Evolutionary conservation across 2,329 filamentous ascomycete species (phyloP).

Genomic region (Ceratocystis cacaofunesta): DNA sequence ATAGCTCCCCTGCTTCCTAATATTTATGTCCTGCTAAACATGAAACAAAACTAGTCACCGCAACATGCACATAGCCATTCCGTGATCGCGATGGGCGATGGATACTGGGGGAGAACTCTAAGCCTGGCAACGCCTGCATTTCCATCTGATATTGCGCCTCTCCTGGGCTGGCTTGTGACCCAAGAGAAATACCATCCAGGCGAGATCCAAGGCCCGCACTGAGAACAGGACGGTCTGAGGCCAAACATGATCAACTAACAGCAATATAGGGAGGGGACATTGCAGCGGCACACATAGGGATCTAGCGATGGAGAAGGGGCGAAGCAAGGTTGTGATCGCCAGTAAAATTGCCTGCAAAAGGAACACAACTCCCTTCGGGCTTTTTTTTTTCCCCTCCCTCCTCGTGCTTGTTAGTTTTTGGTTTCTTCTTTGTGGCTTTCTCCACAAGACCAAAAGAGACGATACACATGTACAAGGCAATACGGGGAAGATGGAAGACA

Average conservation of each 20-base stretch:
- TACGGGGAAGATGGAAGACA: not conserved
- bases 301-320: not conserved
- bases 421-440: not conserved
- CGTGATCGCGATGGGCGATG: not conserved
- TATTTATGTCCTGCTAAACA: not conserved
- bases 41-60: not conserved
- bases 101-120: not conserved
- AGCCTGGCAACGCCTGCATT: not conserved
- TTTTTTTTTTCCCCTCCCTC: not conserved
- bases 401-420: not conserved
- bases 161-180: not conserved
- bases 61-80: not conserved
- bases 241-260: not conserved
- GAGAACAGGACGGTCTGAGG: not conserved
- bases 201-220: not conserved
- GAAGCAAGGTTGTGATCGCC: not conserved
- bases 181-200: not conserved
- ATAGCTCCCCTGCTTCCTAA: not conserved
- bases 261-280: not conserved
- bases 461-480: not conserved
- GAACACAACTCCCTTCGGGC: not conserved
- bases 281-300: not conserved
- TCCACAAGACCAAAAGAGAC: not conserved
- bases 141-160: conserved; percentile 1
- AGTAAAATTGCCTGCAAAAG: not conserved